These are phyloP conservation scores for Perilla frutescens DNA, from an alignment of 257 asterid species.

Conservation along the genomic window DNA sequence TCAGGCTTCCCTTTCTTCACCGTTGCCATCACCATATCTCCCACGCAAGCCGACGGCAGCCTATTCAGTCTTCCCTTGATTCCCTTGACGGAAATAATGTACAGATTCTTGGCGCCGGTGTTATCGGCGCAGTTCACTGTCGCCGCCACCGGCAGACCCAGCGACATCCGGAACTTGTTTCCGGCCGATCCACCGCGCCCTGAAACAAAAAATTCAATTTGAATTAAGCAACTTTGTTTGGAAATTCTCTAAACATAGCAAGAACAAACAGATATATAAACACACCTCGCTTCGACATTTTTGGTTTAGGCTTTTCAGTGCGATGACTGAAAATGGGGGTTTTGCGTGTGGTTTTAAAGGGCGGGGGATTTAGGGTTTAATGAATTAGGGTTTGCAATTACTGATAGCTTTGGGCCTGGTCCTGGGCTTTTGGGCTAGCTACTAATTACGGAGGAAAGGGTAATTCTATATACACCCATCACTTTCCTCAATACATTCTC, in stretches of 20 bases:
- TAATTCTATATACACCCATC: too few species aligned
- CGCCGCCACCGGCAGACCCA: constrained; percentile 74
- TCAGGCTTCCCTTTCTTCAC: constrained; percentile 80
- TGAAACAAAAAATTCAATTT: constrained; percentile 21
- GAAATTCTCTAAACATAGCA: not conserved
- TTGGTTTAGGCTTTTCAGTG: constrained; percentile 3
- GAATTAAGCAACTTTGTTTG: not conserved
- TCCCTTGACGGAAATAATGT: constrained; percentile 66
- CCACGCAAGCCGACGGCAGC: constrained; percentile 73
- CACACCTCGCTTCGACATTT: constrained; percentile 64
- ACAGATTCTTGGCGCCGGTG: constrained; percentile 61
- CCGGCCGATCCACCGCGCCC: constrained; percentile 79
- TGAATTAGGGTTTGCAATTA: constrained; percentile 29
- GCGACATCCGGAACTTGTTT: constrained; percentile 69
- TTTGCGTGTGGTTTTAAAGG: constrained; percentile 23
- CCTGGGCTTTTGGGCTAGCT: not conserved
- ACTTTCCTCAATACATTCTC: too few species aligned
- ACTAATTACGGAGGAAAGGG: not conserved
- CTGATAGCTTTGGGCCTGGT: not conserved
- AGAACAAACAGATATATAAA: not conserved
- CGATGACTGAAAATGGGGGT: not conserved
- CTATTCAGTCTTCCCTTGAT: constrained; percentile 68
- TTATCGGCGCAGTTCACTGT: constrained; percentile 69
- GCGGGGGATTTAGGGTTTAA: constrained; percentile 19
- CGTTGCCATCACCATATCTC: constrained; percentile 78